phyloP scores from a whole-genome alignment of 371 early-diverging fungal genomes.

The Rhizopus microsporus region DNA sequence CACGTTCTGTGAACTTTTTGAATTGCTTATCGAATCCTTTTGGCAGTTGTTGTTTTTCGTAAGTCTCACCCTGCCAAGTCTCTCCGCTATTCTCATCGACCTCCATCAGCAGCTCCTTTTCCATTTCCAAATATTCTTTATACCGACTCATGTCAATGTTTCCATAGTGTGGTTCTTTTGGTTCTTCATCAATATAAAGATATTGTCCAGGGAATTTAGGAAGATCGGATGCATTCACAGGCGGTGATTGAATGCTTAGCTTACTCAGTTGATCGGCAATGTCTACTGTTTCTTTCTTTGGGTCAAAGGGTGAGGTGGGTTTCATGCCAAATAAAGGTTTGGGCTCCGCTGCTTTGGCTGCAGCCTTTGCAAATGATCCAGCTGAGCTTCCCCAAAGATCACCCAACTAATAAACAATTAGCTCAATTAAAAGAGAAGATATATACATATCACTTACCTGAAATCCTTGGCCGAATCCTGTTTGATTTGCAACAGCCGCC shows the following conservation, averaged over 20 bases:
- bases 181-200: constrained; percentile 65
- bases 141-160: constrained; percentile 50
- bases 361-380: constrained; percentile 17
- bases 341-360: neutral
- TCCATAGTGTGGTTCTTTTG: constrained; percentile 27
- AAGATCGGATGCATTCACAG: constrained; percentile 17
- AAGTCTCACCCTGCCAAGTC: constrained; percentile 78
- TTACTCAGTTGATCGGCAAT: constrained; percentile 14
- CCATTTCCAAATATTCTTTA: constrained; percentile 52
- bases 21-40: constrained; percentile 80
- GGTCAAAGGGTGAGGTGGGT: constrained; percentile 4
- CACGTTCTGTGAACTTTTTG: constrained; percentile 72
- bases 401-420: constrained; percentile 29
- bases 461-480: constrained; percentile 36
- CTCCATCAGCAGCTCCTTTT: constrained; percentile 35
- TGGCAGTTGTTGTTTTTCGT: constrained; percentile 76
- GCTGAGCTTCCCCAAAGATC: constrained; percentile 43
- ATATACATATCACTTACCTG: constrained; percentile 16
- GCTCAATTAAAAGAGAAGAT: neutral
- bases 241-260: constrained; percentile 9
- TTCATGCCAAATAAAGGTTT: constrained; percentile 5
- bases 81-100: constrained; percentile 43
- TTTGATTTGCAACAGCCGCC: constrained; percentile 22
- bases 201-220: constrained; percentile 63
- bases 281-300: constrained; percentile 8